phyloP scores from a whole-genome alignment of 805 yeast genomes.

The Spathaspora arborariae region DNA sequence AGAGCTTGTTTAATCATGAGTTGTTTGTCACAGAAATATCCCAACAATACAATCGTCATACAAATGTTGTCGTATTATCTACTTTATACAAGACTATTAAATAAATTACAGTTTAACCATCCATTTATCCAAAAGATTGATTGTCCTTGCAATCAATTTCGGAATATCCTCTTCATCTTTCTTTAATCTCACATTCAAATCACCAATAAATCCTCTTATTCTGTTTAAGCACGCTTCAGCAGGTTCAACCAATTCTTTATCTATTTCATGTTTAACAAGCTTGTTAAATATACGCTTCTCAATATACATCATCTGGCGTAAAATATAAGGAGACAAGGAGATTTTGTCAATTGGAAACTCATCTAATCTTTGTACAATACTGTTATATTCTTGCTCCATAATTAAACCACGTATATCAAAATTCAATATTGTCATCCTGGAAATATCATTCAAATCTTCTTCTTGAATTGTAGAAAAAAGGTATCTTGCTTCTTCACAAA shows the following conservation, averaged over 20 bases:
- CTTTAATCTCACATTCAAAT: conserved; percentile 27
- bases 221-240: conserved; percentile 9
- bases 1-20: too few relatives aligned
- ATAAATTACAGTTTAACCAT: not conserved
- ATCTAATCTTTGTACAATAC: conserved; percentile 17
- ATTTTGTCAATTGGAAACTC: conserved; percentile 29
- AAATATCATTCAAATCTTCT: conserved; percentile 23
- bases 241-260: conserved; percentile 1
- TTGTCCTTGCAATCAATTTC: not conserved
- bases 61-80: not conserved
- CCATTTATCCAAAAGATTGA: not conserved
- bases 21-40: too few relatives aligned
- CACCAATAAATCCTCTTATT: conserved; percentile 32
- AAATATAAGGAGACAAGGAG: conserved; percentile 21
- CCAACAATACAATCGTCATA: not conserved
- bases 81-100: not conserved
- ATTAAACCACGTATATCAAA: conserved; percentile 22
- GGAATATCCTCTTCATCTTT: conserved; percentile 28
- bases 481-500: conserved; percentile 19
- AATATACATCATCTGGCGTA: conserved; percentile 27
- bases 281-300: conserved; percentile 15
- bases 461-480: conserved; percentile 19
- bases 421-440: conserved; percentile 23
- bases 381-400: conserved; percentile 15
- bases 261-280: not conserved